phyloP scores from a whole-genome alignment of 2,329 filamentous ascomycete genomes.

The Aspergillus awamori region DNA sequence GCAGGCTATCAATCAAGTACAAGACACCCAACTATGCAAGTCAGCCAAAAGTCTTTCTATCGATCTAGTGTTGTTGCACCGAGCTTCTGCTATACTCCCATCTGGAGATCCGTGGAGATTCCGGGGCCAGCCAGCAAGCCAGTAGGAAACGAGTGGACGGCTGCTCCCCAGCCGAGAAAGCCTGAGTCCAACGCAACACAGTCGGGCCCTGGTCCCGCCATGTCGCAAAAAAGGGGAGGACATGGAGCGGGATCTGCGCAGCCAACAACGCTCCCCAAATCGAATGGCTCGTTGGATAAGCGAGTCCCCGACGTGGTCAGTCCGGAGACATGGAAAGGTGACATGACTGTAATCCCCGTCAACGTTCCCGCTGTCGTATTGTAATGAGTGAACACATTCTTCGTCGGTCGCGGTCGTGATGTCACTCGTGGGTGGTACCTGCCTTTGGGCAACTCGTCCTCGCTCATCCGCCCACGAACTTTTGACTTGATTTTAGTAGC shows the following conservation, averaged over 20 bases:
- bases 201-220: slow-evolving; percentile 24
- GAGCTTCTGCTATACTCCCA: slow-evolving; percentile 20
- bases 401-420: slow-evolving; percentile 19
- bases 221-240: slow-evolving; percentile 33
- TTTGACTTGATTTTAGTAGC: slow-evolving; percentile 41
- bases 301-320: slow-evolving; percentile 20
- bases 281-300: slow-evolving; percentile 23
- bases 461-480: slow-evolving; percentile 28
- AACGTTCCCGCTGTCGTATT: slow-evolving; percentile 10
- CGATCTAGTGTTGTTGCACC: not conserved
- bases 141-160: slow-evolving; percentile 18
- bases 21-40: slow-evolving; percentile 14
- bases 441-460: slow-evolving; percentile 30
- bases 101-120: slow-evolving; percentile 23
- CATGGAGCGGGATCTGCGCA: slow-evolving; percentile 30
- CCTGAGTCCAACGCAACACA: slow-evolving; percentile 25
- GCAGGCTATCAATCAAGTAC: slow-evolving; percentile 10
- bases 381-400: slow-evolving; percentile 18
- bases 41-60: slow-evolving; percentile 12
- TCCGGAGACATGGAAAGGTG: slow-evolving; percentile 19
- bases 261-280: slow-evolving; percentile 31
- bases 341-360: slow-evolving; percentile 9
- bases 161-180: slow-evolving; percentile 23
- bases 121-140: slow-evolving; percentile 21
- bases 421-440: slow-evolving; percentile 20